Percentiles rank a stretch among this genome's conserved stretches.
These are phyloP conservation scores for Tetradesmus lagerheimii DNA, from an alignment of 139 green algal species.

Conservation along the genomic window DNA sequence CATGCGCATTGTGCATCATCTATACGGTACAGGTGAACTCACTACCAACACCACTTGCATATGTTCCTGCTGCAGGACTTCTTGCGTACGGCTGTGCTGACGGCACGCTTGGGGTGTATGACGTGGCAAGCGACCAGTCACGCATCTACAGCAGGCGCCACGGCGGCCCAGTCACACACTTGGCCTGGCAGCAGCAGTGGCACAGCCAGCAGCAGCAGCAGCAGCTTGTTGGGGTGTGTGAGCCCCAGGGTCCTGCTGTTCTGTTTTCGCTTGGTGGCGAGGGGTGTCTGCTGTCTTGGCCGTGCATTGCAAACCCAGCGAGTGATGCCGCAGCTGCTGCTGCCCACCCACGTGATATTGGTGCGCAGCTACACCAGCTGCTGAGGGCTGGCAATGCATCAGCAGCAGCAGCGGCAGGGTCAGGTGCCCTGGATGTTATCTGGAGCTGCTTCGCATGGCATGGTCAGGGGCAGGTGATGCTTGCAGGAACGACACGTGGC, in stretches of 20 bases:
- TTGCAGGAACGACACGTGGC: background rate
- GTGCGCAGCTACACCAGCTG: conserved; percentile 11
- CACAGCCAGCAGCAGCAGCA: conserved; percentile 45
- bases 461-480: background rate
- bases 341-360: conserved; percentile 9
- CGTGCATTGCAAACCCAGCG: background rate
- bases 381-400: background rate
- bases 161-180: conserved; percentile 47
- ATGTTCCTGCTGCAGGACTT: conserved; percentile 36
- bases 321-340: background rate
- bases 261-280: conserved; percentile 43
- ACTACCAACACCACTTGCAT: background rate
- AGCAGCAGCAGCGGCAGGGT: conserved; percentile 15
- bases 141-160: conserved; percentile 47
- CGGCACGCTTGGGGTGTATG: conserved; percentile 61
- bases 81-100: conserved; percentile 66
- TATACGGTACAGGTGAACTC: background rate
- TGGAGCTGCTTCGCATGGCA: background rate
- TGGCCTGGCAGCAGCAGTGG: conserved; percentile 45
- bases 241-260: background rate
- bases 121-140: conserved; percentile 19
- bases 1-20: too few relatives aligned
- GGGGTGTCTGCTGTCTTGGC: conserved; percentile 41
- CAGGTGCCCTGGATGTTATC: background rate
- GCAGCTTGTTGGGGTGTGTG: background rate